Percentiles rank a stretch among this genome's conserved stretches.
phyloP scores from a whole-genome alignment of 352 stramenopile genomes.

The Thalassiosira exigua region DNA sequence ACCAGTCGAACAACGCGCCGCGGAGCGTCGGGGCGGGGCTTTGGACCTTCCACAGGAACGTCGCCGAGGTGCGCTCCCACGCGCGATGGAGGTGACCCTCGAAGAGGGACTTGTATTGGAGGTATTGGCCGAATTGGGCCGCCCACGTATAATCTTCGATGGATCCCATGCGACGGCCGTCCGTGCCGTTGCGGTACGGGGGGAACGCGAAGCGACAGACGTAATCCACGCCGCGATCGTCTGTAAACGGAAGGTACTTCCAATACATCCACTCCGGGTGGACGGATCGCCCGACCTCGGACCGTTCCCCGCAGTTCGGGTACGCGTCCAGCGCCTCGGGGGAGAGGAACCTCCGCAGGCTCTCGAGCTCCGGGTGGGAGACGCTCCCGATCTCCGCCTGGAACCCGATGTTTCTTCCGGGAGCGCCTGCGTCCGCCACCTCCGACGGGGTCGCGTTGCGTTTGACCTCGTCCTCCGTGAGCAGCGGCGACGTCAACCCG shows the following conservation, averaged over 20 bases:
- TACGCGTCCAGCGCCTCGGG: slow-evolving; percentile 40
- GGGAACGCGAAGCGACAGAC: slow-evolving; percentile 50
- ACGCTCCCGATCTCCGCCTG: slow-evolving; percentile 71
- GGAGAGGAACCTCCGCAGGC: slow-evolving; percentile 51
- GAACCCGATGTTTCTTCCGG: slow-evolving; percentile 65
- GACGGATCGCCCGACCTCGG: slow-evolving; percentile 18
- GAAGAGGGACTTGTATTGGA: slow-evolving; percentile 70
- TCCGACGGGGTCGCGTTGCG: too few species aligned
- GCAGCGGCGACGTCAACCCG: too few species aligned
- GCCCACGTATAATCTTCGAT: slow-evolving; percentile 60
- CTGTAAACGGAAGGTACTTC: slow-evolving; percentile 61
- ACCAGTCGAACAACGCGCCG: slow-evolving; percentile 75
- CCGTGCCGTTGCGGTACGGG: slow-evolving; percentile 8
- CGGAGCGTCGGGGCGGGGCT: slow-evolving; percentile 67
- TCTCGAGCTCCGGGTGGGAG: slow-evolving; percentile 55
- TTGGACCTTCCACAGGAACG: slow-evolving; percentile 74
- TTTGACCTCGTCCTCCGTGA: too few species aligned
- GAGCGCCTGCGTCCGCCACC: too few species aligned
- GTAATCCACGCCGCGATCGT: slow-evolving; percentile 33
- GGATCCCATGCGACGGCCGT: slow-evolving; percentile 38
- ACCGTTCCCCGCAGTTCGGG: slow-evolving; percentile 38
- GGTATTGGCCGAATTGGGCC: slow-evolving; percentile 62
- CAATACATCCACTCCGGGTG: slow-evolving; percentile 49
- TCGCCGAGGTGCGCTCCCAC: slow-evolving; percentile 59
- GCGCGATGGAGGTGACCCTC: slow-evolving; percentile 58